Evolutionary conservation across 768 basidiomycete genomes (phyloP).

Genomic region (Suillus sp.): DNA sequence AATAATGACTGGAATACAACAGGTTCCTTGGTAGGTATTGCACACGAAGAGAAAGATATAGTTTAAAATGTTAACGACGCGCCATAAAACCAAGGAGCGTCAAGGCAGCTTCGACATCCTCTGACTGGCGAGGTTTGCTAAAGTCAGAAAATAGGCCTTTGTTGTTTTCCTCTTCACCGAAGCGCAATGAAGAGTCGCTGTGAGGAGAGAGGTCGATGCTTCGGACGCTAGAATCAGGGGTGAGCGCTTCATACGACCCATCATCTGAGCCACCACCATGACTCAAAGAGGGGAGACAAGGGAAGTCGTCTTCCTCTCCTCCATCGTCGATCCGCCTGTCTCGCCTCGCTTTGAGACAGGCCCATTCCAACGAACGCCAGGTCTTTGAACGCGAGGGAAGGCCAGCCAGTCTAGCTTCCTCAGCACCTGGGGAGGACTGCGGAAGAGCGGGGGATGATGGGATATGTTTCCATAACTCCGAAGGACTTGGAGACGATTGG

Average conservation of each 20-base stretch:
- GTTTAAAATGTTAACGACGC: conserved; percentile 14
- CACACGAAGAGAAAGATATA: neutral
- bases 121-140: conserved; percentile 21
- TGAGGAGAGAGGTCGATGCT: conserved; percentile 13
- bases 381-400: conserved; percentile 39
- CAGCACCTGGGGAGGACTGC: conserved; percentile 22
- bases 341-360: conserved; percentile 55
- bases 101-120: conserved; percentile 41
- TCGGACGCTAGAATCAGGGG: conserved; percentile 17
- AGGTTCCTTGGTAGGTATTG: conserved; percentile 6
- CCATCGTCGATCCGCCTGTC: conserved; percentile 24
- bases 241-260: conserved; percentile 19
- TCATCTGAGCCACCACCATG: conserved; percentile 14
- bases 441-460: conserved; percentile 29
- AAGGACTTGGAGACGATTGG: conserved; percentile 14
- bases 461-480: conserved; percentile 34
- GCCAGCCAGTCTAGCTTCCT: conserved; percentile 28
- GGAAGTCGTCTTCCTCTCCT: conserved; percentile 21
- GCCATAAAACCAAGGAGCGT: conserved; percentile 38
- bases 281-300: conserved; percentile 16
- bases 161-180: conserved; percentile 1
- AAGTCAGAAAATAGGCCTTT: conserved; percentile 9
- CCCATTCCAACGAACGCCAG: conserved; percentile 70
- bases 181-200: conserved; percentile 4
- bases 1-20: conserved; percentile 31